Evolutionary conservation across 805 yeast species (phyloP).

Genomic region (Hanseniaspora taiwanica): DNA sequence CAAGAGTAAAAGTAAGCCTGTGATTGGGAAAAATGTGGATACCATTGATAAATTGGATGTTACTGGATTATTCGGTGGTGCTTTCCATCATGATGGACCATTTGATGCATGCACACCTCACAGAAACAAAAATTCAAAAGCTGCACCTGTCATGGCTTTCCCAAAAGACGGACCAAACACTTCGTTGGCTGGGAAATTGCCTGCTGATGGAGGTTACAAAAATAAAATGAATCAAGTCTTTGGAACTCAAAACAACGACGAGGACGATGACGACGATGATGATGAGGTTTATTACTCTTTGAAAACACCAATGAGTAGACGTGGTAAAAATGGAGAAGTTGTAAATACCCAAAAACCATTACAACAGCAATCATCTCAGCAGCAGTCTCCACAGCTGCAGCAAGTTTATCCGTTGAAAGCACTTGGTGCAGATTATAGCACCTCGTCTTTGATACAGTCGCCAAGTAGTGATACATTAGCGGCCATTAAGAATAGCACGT

Average conservation of each 20-base stretch:
- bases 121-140: slow-evolving; percentile 61
- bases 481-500: slow-evolving; percentile 38
- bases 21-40: slow-evolving; percentile 58
- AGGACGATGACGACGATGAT: slow-evolving; percentile 40
- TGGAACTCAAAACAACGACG: slow-evolving; percentile 45
- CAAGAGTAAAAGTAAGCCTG: slow-evolving; percentile 17
- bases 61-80: slow-evolving; percentile 85
- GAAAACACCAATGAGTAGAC: slow-evolving; percentile 9
- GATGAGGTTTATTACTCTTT: slow-evolving; percentile 20
- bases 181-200: slow-evolving; percentile 58
- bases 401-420: slow-evolving; percentile 1
- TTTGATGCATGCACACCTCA: slow-evolving; percentile 98
- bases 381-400: no score
- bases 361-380: slow-evolving; percentile 3
- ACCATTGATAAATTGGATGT: slow-evolving; percentile 93
- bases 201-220: slow-evolving; percentile 32
- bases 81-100: slow-evolving; percentile 98
- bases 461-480: slow-evolving; percentile 15
- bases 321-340: slow-evolving; percentile 4
- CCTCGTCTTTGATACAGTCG: slow-evolving; percentile 9
- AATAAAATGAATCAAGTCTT: slow-evolving; percentile 63
- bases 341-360: no score
- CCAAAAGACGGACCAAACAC: slow-evolving; percentile 93
- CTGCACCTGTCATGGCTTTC: slow-evolving; percentile 91
- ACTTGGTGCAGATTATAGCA: neutral